Base-by-base conservation (phyloP, 768 basidiomycete species). In the Auriscalpium vulgare region DNA sequence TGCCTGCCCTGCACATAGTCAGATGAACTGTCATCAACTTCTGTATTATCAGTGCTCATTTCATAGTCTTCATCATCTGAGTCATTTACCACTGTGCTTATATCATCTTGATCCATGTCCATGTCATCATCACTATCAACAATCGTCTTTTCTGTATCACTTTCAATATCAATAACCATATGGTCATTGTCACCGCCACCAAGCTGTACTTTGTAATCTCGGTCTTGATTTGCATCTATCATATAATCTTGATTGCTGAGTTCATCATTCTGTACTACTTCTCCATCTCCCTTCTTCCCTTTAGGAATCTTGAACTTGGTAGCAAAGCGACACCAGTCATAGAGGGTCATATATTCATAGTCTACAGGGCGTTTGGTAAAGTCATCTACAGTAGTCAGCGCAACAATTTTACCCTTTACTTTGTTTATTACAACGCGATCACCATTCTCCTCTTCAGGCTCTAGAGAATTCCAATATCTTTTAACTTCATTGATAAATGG, bases 321-420 rank as follows among this genome's bases (percentile, higher is more conserved):
- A 19, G 7, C 10, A 48, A 19, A 10, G 29, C 29, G 29, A 7
- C 21, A 11, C 67, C 67, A 73, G 4, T 70, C 64, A 61, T 72
- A 71, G 3, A 72, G 34, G 10, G 37, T 51, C 36, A 70, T 44
- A 23, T 57, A 7, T n/a, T 60, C 49, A 47, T 65, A 62, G 10
- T 47, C 55, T 3, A 36, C 10, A 2, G 67, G 59, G 9, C 69
- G 11, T 52, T 66, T 67, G 2, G 66, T 68, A 55, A 74, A 74
- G 52, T 75, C 71, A 61, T 68, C 59, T 0, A 71, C 61, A 38
- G 57, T 55, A 9, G 69, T 69, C 11, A 66, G 3, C 3, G 17
- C 47, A 51, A 0, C 64, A 63, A 43, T 67, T 53, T 13, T 67
- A 50, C 2, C 54, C 17, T 0, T 60, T 63, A 23, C 23, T 10